These are phyloP conservation scores for Leccinum sublutescens DNA, from an alignment of 768 basidiomycete species.

Conservation along the genomic window DNA sequence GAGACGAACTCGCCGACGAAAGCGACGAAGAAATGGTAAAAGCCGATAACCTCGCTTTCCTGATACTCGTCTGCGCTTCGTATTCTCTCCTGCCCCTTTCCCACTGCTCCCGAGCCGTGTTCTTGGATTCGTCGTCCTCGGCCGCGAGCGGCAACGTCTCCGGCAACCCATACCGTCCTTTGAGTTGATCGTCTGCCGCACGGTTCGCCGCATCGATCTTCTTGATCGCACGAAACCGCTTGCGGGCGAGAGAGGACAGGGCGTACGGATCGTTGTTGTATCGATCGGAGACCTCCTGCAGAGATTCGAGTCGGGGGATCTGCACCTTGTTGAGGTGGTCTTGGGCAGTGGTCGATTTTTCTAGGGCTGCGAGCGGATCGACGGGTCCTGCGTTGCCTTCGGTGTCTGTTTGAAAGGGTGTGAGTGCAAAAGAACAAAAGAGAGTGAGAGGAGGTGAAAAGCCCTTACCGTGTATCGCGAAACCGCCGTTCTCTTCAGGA, in stretches of 20 bases:
- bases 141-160: slow-evolving; percentile 62
- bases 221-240: slow-evolving; percentile 85
- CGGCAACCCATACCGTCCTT: slow-evolving; percentile 75
- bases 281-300: slow-evolving; percentile 74
- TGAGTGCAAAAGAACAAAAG: too few relatives aligned
- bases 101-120: slow-evolving; percentile 68
- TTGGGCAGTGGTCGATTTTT: slow-evolving; percentile 83
- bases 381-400: slow-evolving; percentile 58
- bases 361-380: slow-evolving; percentile 86
- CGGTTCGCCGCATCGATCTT: slow-evolving; percentile 69
- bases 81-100: slow-evolving; percentile 48
- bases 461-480: slow-evolving; percentile 71
- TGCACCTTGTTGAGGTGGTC: slow-evolving; percentile 69
- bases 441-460: too few relatives aligned
- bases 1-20: slow-evolving; percentile 19
- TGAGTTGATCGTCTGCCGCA: slow-evolving; percentile 67
- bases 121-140: slow-evolving; percentile 57
- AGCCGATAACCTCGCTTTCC: slow-evolving; percentile 46
- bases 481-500: slow-evolving; percentile 94
- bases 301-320: slow-evolving; percentile 75
- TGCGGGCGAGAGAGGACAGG: slow-evolving; percentile 71
- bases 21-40: slow-evolving; percentile 24
- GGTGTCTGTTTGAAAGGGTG: slow-evolving; percentile 44
- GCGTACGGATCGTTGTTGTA: slow-evolving; percentile 85
- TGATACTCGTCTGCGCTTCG: slow-evolving; percentile 42